Evolutionary conservation across 108 stramenopile genomes (phyloP), one percentile per base, ranked within the genome.

Genomic region (Asterionellopsis glacialis): DNA sequence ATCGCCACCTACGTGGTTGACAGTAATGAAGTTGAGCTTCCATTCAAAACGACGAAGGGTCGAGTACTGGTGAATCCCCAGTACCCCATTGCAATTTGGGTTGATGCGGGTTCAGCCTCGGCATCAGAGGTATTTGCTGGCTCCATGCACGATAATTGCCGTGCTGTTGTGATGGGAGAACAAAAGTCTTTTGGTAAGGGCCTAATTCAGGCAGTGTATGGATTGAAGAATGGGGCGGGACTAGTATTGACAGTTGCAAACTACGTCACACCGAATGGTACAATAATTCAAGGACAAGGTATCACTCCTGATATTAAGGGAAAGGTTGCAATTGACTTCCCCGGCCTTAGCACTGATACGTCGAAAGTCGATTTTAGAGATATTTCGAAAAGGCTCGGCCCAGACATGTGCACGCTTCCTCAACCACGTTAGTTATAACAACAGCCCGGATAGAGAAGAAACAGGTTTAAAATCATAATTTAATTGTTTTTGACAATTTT

Each of bases 131-230:
- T 98, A 13, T 67, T 98, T 45, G 85, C 96, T 11, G 93, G 91
- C 6, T 88, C 94, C 11, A 64, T 98, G 38, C 86, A 85, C 23
- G 95, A 97, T 68, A 93, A 98, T 59, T 97, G 97, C 59, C 69
- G 90, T 4, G 94, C 95, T n/a, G 80, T 93, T 40, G 80, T 93
- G 11, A 94, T 93, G 87, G 96, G 97, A 7, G 71, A 84, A 24
- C 2, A 33, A 7, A 76, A 75, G 13, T 73, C 77, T 24, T 98
- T 95, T 74, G 97, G 97, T 7, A 98, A 98, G 61, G 97, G 97
- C 26, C 62, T 95, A 18, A 93, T 98, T 18, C 97, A 98, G 72
- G 96, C 91, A 9, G 96, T 97, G 43, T 96, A 95, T 64, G 96
- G 96, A 12, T 59, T 98, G 60, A 84, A 82, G 44, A 91, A 96